These are phyloP conservation scores for Nakazawaea ishiwadae DNA, from an alignment of 805 yeast genomes.

Conservation along the genomic window DNA sequence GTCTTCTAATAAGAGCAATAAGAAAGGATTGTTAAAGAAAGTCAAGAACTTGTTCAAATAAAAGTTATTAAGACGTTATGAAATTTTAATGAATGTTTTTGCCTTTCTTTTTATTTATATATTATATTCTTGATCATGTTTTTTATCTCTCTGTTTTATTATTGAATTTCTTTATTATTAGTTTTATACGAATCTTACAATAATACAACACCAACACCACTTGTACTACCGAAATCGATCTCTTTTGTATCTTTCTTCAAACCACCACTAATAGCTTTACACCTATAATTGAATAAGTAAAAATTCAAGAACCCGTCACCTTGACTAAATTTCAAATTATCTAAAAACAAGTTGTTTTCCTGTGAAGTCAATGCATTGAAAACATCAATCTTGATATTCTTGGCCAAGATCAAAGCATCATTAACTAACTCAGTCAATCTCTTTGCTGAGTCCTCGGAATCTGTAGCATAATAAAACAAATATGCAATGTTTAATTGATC, in stretches of 20 bases:
- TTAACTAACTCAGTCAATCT: slow-evolving; percentile 59
- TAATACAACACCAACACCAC: slow-evolving; percentile 91
- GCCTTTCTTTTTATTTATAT: neutral
- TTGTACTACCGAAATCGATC: slow-evolving; percentile 48
- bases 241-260: slow-evolving; percentile 50
- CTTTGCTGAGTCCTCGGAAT: slow-evolving; percentile 44
- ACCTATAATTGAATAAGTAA: slow-evolving; percentile 85
- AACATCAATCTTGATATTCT: slow-evolving; percentile 71
- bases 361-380: slow-evolving; percentile 90
- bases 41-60: slow-evolving; percentile 11
- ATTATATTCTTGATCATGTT: neutral
- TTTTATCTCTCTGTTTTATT: neutral
- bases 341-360: slow-evolving; percentile 81
- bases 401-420: slow-evolving; percentile 76
- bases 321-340: slow-evolving; percentile 79
- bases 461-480: slow-evolving; percentile 83
- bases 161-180: neutral
- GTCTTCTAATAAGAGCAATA: slow-evolving; percentile 33
- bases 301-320: slow-evolving; percentile 93
- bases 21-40: slow-evolving; percentile 6
- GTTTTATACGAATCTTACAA: slow-evolving; percentile 40
- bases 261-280: slow-evolving; percentile 82
- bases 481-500: slow-evolving; percentile 80
- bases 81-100: neutral
- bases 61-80: neutral